These are phyloP conservation scores for Globisporangium paddicum DNA, from an alignment of 352 stramenopile genomes.

Conservation along the genomic window DNA sequence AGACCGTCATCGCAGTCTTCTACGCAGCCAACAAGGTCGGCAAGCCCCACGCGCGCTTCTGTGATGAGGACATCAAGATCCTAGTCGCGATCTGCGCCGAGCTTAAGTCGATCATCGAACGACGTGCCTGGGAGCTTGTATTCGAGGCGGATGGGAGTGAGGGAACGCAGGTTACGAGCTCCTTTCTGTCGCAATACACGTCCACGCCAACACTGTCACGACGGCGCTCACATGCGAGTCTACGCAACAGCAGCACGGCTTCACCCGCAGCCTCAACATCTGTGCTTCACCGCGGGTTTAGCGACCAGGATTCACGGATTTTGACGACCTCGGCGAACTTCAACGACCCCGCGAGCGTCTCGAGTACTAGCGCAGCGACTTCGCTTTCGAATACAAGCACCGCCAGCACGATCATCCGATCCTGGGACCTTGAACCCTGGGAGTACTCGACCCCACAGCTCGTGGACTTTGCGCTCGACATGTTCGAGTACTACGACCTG, in stretches of 20 bases:
- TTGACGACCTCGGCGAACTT: conserved; percentile 28
- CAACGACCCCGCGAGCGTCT: conserved; percentile 12
- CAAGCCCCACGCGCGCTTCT: conserved; percentile 33
- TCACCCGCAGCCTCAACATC: conserved; percentile 10
- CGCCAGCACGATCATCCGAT: conserved; percentile 13
- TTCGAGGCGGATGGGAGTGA: conserved; percentile 58
- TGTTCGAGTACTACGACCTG: conserved; percentile 69
- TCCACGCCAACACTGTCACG: conserved; percentile 37
- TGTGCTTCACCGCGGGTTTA: conserved; percentile 7
- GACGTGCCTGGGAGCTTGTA: conserved; percentile 65
- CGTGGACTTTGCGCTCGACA: conserved; percentile 59
- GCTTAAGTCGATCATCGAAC: conserved; percentile 57
- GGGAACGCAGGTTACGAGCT: conserved; percentile 43
- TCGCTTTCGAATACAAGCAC: not conserved
- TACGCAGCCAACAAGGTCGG: conserved; percentile 80
- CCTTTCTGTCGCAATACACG: conserved; percentile 75
- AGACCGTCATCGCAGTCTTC: conserved; percentile 71
- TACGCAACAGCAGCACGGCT: conserved; percentile 16
- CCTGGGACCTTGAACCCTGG: conserved; percentile 65
- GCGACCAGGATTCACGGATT: conserved; percentile 24
- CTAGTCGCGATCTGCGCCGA: conserved; percentile 61
- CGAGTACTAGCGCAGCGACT: not conserved
- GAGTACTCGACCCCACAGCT: conserved; percentile 56
- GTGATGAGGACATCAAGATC: conserved; percentile 60
- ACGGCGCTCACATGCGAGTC: conserved; percentile 15